These are phyloP conservation scores for Gnomoniopsis sp. DNA, from an alignment of 2,329 filamentous ascomycete genomes.

Conservation along the genomic window DNA sequence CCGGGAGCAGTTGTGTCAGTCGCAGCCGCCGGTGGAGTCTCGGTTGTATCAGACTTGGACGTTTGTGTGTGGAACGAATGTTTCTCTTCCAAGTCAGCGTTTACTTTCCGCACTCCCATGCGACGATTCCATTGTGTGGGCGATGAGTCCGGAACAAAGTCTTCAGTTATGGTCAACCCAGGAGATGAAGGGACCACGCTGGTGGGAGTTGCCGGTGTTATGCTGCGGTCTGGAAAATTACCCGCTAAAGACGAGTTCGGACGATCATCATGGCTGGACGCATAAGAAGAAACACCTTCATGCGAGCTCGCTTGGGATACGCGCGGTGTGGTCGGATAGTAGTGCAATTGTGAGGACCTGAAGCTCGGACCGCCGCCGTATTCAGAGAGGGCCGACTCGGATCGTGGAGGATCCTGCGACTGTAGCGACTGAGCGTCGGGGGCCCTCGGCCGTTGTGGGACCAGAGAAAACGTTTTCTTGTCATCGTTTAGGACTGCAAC, in stretches of 20 bases:
- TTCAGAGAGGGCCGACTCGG: constrained; percentile 20
- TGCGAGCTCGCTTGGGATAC: constrained; percentile 43
- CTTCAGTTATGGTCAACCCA: constrained; percentile 31
- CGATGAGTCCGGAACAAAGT: constrained; percentile 24
- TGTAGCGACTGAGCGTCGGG: constrained; percentile 11
- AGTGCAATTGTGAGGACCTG: constrained; percentile 42
- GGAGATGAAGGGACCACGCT: constrained; percentile 25
- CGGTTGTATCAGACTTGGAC: constrained; percentile 22
- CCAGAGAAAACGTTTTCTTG: constrained; percentile 53
- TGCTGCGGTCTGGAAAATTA: constrained; percentile 42
- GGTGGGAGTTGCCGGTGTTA: constrained; percentile 31
- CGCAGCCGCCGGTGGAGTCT: constrained; percentile 29
- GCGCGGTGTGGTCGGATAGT: constrained; percentile 32
- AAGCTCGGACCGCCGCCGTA: constrained; percentile 24
- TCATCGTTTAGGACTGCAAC: constrained; percentile 50
- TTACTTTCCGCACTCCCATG: constrained; percentile 45
- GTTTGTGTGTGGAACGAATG: constrained; percentile 26
- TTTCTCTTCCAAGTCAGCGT: constrained; percentile 42
- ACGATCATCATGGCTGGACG: constrained; percentile 42
- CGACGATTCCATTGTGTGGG: constrained; percentile 50
- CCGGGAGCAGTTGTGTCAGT: constrained; percentile 30
- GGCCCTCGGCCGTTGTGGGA: constrained; percentile 27
- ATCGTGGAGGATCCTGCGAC: constrained; percentile 12
- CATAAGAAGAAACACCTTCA: constrained; percentile 45
- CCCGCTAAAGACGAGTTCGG: constrained; percentile 41